Percentiles rank a stretch among this genome's conserved stretches.
Evolutionary conservation across 163 green algal species (phyloP).

Genomic region (Scenedesmus sp.): DNA sequence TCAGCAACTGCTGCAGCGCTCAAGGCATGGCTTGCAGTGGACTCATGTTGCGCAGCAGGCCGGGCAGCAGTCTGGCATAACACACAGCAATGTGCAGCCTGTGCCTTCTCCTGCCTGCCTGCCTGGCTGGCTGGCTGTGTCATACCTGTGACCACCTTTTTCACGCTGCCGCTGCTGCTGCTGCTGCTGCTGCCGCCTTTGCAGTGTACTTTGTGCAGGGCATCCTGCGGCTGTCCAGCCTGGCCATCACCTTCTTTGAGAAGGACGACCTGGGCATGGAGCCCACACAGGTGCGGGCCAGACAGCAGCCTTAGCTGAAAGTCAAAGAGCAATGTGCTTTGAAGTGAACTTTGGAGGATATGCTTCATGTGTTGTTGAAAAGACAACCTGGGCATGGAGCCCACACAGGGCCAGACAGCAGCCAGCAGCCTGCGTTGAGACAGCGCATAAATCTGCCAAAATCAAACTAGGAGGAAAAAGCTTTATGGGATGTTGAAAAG

Average conservation of each 20-base stretch:
- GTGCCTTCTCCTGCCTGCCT: neutral
- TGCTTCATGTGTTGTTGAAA: constrained; percentile 41
- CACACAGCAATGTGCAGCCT: neutral
- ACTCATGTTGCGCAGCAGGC: too few species aligned
- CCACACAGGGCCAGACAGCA: constrained; percentile 19
- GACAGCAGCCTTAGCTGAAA: neutral
- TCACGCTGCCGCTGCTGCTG: neutral
- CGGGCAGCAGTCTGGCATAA: neutral
- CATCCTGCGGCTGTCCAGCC: constrained; percentile 30
- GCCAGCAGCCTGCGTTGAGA: neutral
- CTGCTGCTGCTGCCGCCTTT: neutral
- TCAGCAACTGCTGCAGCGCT: too few species aligned
- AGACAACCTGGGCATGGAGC: constrained; percentile 44
- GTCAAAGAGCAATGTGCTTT: neutral
- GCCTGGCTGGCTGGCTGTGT: neutral
- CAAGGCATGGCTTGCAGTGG: too few species aligned
- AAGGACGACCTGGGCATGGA: constrained; percentile 46
- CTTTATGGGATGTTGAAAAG: neutral
- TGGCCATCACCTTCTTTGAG: constrained; percentile 38
- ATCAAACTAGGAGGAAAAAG: too few species aligned
- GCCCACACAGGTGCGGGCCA: constrained; percentile 27
- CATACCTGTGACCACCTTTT: neutral
- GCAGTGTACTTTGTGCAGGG: constrained; percentile 51
- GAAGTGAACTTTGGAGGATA: constrained; percentile 47
- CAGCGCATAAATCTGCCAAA: too few species aligned